Evolutionary conservation across 116 monocot genomes (phyloP), one percentile per base, ranked within the genome.

Genomic region (Dioscorea cayenensis): DNA sequence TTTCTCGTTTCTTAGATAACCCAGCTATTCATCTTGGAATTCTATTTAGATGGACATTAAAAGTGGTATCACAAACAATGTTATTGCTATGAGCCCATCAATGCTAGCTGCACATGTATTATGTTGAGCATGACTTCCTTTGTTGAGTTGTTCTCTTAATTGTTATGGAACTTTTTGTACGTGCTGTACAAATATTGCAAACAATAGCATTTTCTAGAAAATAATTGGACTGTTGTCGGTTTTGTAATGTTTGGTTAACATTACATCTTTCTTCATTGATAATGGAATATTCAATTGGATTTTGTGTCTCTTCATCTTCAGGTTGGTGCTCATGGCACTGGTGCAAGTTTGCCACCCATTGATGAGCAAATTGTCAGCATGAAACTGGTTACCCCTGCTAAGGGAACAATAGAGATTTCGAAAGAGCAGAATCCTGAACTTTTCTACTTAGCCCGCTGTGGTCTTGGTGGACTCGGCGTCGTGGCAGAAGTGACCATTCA

Each of bases 321-420:
- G 97, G 93, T 93, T 72, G 92, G 94, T 78, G 97, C 93, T 28
- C 97, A 93, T 73, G 97, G 97, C 17, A 90, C 94, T 65, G 97
- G 97, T 63, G 90, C 90, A 81, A 84, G 69, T 48, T 80, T 97
- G 76, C 93, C 90, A 55, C 93, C 97, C 27, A 79, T 97, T 62
- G 97, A 97, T 73, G 93, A 97, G 81, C 97, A 97, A 48, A 76
- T 97, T 77, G 63, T 97, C 62, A 90, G 94, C 88, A 90, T 97
- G 93, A 97, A 97, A 80, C 28, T 97, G 61, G 97, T 97, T 50
- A 97, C 94, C 32, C 93, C 93, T 59, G 84, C 86, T 9, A 97
- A 89, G 73, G 97, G 97, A 70, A 90, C 88, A 51, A 88, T 93
- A 32, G 97, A 90, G 71, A 49, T 93, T 69, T 97, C 90, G 38